These are phyloP conservation scores for Ambrosiella beaveri DNA, from an alignment of 2,329 filamentous ascomycete species.

Conservation along the genomic window DNA sequence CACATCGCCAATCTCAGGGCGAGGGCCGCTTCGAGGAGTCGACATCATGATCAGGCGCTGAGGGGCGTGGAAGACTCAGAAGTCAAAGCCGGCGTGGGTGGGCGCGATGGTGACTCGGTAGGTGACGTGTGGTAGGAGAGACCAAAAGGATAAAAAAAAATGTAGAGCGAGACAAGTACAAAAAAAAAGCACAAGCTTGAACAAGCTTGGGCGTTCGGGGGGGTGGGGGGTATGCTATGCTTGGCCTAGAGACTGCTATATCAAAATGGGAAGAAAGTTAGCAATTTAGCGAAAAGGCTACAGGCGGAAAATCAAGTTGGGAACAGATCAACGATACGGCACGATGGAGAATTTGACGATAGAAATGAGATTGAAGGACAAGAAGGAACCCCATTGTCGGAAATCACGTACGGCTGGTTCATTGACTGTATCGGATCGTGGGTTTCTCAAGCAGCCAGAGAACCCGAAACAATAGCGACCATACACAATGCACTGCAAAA, in stretches of 20 bases:
- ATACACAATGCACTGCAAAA: not conserved
- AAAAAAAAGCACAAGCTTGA: not conserved
- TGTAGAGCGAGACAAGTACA: not conserved
- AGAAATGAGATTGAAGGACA: not conserved
- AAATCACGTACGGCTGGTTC: too few species aligned
- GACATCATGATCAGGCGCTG: not conserved
- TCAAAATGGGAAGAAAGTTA: not conserved
- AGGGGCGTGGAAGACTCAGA: not conserved
- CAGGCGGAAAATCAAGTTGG: not conserved
- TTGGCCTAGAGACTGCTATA: not conserved
- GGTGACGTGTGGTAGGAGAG: conserved; percentile 13
- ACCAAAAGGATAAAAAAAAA: not conserved
- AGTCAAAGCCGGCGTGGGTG: conserved; percentile 1
- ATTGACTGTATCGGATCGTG: not conserved
- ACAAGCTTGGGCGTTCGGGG: not conserved
- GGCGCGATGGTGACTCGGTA: conserved; percentile 15
- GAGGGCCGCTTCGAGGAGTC: conserved; percentile 15
- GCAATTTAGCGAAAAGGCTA: not conserved
- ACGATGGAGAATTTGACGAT: not conserved
- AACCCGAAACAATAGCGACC: not conserved
- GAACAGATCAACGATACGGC: not conserved
- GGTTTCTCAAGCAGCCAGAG: not conserved
- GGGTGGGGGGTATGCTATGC: not conserved
- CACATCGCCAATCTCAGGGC: conserved; percentile 46
- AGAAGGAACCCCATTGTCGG: not conserved